A percentile compares a stretch with the other conserved stretches of the same genome.
These are phyloP conservation scores for Botryobasidium botryosum DNA, from an alignment of 768 basidiomycete genomes.

Conservation along the genomic window DNA sequence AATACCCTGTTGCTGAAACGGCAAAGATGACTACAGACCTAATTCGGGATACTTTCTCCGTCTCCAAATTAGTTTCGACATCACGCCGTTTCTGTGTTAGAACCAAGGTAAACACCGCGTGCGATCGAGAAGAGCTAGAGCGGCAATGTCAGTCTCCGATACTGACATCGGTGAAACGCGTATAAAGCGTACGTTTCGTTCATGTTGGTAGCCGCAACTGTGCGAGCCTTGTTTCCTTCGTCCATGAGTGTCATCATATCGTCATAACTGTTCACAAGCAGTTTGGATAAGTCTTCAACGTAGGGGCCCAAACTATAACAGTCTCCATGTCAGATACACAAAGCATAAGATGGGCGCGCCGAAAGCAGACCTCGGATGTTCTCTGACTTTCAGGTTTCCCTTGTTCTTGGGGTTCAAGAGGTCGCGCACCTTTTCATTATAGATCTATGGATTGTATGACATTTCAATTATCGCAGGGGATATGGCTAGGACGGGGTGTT, in stretches of 20 bases:
- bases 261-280: slow-evolving; percentile 77
- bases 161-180: not conserved
- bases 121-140: slow-evolving; percentile 78
- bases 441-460: slow-evolving; percentile 40
- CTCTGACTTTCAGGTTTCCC: slow-evolving; percentile 89
- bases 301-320: slow-evolving; percentile 60
- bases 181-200: slow-evolving; percentile 71
- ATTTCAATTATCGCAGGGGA: not conserved
- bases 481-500: slow-evolving; percentile 10
- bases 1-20: not conserved
- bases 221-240: slow-evolving; percentile 96
- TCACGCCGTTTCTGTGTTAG: slow-evolving; percentile 88
- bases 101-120: slow-evolving; percentile 93
- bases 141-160: not conserved
- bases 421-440: slow-evolving; percentile 96
- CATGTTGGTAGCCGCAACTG: slow-evolving; percentile 98
- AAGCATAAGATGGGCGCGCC: not conserved
- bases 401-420: slow-evolving; percentile 94
- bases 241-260: slow-evolving; percentile 99
- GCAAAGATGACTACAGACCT: slow-evolving; percentile 30
- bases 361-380: slow-evolving; percentile 58
- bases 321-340: not conserved
- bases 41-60: slow-evolving; percentile 98
- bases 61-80: slow-evolving; percentile 66
- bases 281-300: slow-evolving; percentile 90